Evolutionary conservation across 306 rosid genomes (phyloP).

Genomic region (Prosopis cineraria): DNA sequence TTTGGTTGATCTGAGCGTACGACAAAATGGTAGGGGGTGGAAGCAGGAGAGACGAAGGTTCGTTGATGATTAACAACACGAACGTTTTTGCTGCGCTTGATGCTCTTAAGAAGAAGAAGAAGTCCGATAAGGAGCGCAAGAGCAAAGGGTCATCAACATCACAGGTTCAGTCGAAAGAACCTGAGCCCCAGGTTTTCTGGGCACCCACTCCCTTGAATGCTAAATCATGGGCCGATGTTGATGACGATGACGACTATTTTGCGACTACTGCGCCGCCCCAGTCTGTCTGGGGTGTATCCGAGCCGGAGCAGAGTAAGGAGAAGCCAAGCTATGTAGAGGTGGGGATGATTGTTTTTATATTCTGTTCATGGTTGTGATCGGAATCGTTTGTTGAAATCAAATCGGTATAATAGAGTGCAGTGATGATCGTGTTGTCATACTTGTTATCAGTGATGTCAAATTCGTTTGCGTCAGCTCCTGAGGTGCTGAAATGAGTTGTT

Average conservation of each 20-base stretch:
- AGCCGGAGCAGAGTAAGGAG: conserved; percentile 54
- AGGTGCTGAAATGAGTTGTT: not conserved
- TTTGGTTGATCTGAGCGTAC: conserved; percentile 41
- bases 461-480: not conserved
- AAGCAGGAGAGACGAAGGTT: conserved; percentile 85
- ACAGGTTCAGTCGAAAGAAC: conserved; percentile 46
- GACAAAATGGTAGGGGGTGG: conserved; percentile 87
- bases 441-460: not conserved
- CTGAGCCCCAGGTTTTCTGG: conserved; percentile 75
- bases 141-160: conserved; percentile 60
- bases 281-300: conserved; percentile 58
- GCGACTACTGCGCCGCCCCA: conserved; percentile 79
- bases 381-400: not conserved
- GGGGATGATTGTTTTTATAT: conserved; percentile 33
- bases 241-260: conserved; percentile 86
- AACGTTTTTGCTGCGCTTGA: conserved; percentile 93
- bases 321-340: conserved; percentile 60
- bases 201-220: conserved; percentile 73
- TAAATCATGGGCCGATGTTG: conserved; percentile 90
- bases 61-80: conserved; percentile 71
- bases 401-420: not conserved
- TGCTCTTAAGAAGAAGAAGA: conserved; percentile 88
- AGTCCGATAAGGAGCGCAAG: conserved; percentile 83
- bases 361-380: conserved; percentile 35
- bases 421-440: not conserved